Evolutionary conservation across 148 eudicot genomes (phyloP).

Genomic region (Rhododendron henanense): DNA sequence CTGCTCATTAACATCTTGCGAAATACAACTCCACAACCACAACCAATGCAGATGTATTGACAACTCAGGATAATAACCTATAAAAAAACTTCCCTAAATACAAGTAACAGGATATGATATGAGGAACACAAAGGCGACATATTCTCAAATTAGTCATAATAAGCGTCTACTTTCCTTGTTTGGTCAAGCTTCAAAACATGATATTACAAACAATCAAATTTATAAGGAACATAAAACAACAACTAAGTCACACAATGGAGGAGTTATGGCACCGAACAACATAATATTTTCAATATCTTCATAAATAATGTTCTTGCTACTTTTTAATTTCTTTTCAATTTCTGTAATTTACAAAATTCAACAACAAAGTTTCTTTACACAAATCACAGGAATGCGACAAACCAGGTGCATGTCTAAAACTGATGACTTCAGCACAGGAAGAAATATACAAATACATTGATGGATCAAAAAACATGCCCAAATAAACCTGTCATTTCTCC

Average conservation of each 20-base stretch:
- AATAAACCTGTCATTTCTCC: not conserved
- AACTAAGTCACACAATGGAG: not conserved
- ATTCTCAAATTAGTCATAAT: not conserved
- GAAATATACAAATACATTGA: not conserved
- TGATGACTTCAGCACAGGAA: not conserved
- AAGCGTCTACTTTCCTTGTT: too few relatives aligned
- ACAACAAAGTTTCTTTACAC: constrained; percentile 6
- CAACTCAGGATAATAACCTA: not conserved
- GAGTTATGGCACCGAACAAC: not conserved
- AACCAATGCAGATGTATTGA: not conserved
- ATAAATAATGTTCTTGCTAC: not conserved
- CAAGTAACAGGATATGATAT: not conserved
- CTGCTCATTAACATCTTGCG: not conserved
- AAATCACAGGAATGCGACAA: not conserved
- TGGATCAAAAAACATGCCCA: not conserved
- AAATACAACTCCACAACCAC: not conserved
- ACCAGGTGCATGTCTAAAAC: not conserved
- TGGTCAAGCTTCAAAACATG: too few relatives aligned
- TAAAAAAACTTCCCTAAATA: not conserved
- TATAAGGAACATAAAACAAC: not conserved
- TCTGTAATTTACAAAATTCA: constrained; percentile 20
- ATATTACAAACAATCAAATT: too few relatives aligned
- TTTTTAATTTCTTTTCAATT: not conserved
- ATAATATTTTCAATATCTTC: not conserved
- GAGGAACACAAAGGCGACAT: not conserved